Evolutionary conservation across 2,329 filamentous ascomycete species (phyloP).

Genomic region (Clarireedia sp.): DNA sequence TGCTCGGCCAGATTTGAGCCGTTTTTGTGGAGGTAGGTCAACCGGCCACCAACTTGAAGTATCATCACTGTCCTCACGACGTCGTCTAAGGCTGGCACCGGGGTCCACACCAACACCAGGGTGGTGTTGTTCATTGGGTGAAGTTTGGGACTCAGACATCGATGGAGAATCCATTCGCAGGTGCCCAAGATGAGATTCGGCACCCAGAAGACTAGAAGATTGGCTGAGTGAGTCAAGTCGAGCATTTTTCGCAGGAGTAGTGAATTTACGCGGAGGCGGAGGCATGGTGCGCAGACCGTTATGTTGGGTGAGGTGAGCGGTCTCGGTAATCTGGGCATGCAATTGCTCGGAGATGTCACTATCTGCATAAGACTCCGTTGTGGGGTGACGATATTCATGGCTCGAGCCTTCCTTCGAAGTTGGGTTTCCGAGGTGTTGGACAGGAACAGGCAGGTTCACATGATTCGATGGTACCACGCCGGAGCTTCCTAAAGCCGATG

Average conservation of each 20-base stretch:
- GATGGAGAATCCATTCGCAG: conserved; percentile 28
- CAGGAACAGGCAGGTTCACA: conserved; percentile 24
- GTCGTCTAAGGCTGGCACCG: conserved; percentile 25
- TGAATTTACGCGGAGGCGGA: conserved; percentile 10
- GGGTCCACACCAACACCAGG: neutral
- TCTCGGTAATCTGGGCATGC: no score
- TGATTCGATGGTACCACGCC: conserved; percentile 24
- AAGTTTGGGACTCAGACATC: conserved; percentile 14
- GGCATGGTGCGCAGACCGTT: conserved; percentile 10
- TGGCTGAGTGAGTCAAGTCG: conserved; percentile 7
- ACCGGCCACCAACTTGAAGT: conserved; percentile 18
- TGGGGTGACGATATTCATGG: neutral
- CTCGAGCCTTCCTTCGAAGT: neutral
- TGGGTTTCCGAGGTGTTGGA: conserved; percentile 3
- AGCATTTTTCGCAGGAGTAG: neutral
- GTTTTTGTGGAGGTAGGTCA: conserved; percentile 38
- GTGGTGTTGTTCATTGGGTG: conserved; percentile 3
- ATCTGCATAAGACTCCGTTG: no score
- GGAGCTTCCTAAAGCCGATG: conserved; percentile 26
- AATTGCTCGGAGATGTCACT: no score
- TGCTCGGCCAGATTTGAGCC: conserved; percentile 44
- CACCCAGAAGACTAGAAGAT: conserved; percentile 27
- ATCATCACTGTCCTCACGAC: conserved; percentile 22
- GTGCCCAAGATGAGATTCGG: conserved; percentile 28
- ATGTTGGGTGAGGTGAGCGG: neutral